Evolutionary conservation across 768 basidiomycete genomes (phyloP), one percentile per base, ranked within the genome.

Genomic region (Collybiopsis luxurians): DNA sequence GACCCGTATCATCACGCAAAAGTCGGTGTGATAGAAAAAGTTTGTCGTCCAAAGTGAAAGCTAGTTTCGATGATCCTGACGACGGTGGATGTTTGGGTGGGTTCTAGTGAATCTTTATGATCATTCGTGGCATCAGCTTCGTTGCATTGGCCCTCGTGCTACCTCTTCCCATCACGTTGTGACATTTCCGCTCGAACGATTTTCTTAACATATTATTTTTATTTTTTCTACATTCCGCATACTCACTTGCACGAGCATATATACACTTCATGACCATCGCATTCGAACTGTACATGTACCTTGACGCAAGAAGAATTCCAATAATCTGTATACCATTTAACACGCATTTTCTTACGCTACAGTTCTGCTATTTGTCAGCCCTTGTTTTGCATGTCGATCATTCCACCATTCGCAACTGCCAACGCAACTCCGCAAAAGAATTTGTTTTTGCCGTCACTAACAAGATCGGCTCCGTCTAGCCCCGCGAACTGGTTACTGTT

Each of bases 61-160:
- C 46, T 13, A 39, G 57, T 23, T 58, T 58, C 27, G 21, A 39
- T 39, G 51, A 54, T 3, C 24, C 19, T 17, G 46, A 38, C 10
- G 57, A 53, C 17, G 58, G 49, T 19, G 60, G 60, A 43, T 61
- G 60, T 55, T 27, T 61, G 34, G 60, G 53, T 55, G 60, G 60
- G 19, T 61, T 61, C 42, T 61, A 56, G 38, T 24, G 26, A 23
- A 31, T 24, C 55, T 39, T 21, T 9, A n/a, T 23, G n/a, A 19
- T 44, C 6, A 19, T 24, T 44, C n/a, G 6, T 17, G n/a, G 43
- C n/a, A 44, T 13, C n/a, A 7, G 43, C n/a, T 44, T 19, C n/a
- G 43, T 19, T 24, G 43, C 24, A n/a, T 44, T 44, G 9, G 46
- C 10, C 13, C 4, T 42, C n/a, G 31, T 38, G 4, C 23, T 13